Conservation (phyloP, 306 rosid genomes). For the Leucaena leucocephala region DNA sequence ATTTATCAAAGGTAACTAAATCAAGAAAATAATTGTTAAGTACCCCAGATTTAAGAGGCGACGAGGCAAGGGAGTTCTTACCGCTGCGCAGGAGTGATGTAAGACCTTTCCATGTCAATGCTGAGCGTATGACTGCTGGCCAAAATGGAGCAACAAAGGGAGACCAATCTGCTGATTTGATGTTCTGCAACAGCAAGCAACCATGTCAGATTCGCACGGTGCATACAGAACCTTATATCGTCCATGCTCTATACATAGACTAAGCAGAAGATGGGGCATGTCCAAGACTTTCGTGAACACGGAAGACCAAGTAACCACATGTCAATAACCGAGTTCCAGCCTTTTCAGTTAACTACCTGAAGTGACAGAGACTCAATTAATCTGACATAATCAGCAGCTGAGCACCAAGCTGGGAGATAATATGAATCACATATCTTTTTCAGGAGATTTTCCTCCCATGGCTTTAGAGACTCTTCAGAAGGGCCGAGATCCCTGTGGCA, state of each 20-base stretch:
- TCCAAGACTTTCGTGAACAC: not conserved
- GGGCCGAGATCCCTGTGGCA: constrained; percentile 89
- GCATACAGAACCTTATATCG: not conserved
- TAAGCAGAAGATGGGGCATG: not conserved
- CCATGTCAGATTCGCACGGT: constrained; percentile 7
- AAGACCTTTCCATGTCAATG: constrained; percentile 81
- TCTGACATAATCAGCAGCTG: constrained; percentile 74
- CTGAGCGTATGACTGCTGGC: constrained; percentile 92
- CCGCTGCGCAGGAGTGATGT: constrained; percentile 69
- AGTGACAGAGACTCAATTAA: constrained; percentile 60
- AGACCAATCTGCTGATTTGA: constrained; percentile 87
- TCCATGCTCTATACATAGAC: not conserved
- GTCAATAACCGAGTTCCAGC: constrained; percentile 1
- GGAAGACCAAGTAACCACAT: not conserved
- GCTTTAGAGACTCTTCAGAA: constrained; percentile 59
- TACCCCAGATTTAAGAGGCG: not conserved
- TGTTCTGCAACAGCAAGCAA: constrained; percentile 53
- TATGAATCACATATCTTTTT: constrained; percentile 73
- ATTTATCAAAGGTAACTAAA: not conserved
- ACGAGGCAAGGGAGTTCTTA: constrained; percentile 32
- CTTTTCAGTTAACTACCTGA: constrained; percentile 48
- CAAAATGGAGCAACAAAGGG: constrained; percentile 83
- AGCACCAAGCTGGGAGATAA: constrained; percentile 97
- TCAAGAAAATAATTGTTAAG: constrained; percentile 11
- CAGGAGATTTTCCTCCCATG: constrained; percentile 72